phyloP scores from a whole-genome alignment of 2,329 filamentous ascomycete species.

The Lecanosticta acicola region DNA sequence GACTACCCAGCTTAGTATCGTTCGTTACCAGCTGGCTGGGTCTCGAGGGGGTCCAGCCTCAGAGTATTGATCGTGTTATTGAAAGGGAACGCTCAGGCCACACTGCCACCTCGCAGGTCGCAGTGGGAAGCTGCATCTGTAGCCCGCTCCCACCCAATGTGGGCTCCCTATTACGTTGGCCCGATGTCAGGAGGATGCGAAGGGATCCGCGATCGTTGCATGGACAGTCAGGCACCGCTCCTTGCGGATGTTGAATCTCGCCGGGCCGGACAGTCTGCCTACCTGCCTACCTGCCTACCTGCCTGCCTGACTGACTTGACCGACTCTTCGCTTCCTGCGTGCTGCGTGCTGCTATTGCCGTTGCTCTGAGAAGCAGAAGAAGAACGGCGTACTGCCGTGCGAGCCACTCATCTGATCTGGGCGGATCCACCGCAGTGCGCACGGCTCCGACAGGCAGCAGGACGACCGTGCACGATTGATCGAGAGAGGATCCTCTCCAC shows the following conservation, averaged over 20 bases:
- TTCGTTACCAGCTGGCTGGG: constrained; percentile 35
- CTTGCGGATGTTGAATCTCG: constrained; percentile 13
- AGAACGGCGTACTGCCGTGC: too few relatives aligned
- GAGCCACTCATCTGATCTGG: too few relatives aligned
- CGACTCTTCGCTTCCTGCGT: background rate
- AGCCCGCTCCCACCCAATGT: constrained; percentile 36
- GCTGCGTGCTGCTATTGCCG: constrained; percentile 5
- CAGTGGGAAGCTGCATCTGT: constrained; percentile 44
- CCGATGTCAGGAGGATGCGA: constrained; percentile 25
- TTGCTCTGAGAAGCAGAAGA: too few relatives aligned
- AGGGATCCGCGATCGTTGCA: constrained; percentile 5
- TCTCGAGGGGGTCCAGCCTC: constrained; percentile 37
- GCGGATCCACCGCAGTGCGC: constrained; percentile 19
- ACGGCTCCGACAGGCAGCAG: constrained; percentile 21
- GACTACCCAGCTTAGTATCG: constrained; percentile 22
- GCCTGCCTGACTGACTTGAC: background rate
- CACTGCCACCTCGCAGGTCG: constrained; percentile 36
- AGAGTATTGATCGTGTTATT: constrained; percentile 35
- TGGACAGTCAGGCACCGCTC: constrained; percentile 4
- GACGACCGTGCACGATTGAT: constrained; percentile 20
- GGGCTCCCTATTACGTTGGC: constrained; percentile 36
- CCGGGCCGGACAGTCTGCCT: background rate
- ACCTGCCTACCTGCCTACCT: background rate
- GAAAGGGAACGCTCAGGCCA: constrained; percentile 39
- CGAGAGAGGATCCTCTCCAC: constrained; percentile 22